These are phyloP conservation scores for Blastocystis sp. DNA, from an alignment of 352 stramenopile genomes.

Conservation along the genomic window DNA sequence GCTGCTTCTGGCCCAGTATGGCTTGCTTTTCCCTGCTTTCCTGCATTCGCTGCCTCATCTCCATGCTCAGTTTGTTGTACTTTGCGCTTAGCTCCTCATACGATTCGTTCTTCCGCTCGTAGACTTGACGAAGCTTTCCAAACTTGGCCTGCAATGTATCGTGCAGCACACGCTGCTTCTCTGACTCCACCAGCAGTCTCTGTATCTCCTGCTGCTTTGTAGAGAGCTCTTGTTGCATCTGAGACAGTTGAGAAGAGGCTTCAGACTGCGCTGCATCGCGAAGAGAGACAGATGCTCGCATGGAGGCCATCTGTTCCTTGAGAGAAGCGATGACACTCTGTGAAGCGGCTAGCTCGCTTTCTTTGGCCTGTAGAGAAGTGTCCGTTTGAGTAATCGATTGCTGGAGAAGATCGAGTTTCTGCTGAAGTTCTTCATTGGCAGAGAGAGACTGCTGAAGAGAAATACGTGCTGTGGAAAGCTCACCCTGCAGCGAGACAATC, in stretches of 20 bases:
- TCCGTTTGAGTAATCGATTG: not conserved
- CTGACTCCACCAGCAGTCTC: not conserved
- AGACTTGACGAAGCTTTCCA: not conserved
- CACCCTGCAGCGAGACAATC: not conserved
- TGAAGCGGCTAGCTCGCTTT: not conserved
- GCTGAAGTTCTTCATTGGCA: not conserved
- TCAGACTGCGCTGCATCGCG: not conserved
- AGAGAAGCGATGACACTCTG: not conserved
- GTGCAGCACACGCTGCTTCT: not conserved
- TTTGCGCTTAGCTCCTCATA: not conserved
- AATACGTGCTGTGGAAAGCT: not conserved
- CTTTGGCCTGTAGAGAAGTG: not conserved
- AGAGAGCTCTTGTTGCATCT: not conserved
- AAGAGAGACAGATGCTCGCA: not conserved
- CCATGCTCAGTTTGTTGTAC: not conserved
- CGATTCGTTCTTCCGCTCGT: not conserved
- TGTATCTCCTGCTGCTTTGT: not conserved
- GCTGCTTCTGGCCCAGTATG: not conserved
- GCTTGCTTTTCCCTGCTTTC: not conserved
- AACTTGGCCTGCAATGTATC: slow-evolving; percentile 8
- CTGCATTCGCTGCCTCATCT: not conserved
- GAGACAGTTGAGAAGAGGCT: not conserved
- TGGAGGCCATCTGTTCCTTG: not conserved
- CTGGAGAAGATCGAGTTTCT: not conserved
- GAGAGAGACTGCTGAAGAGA: not conserved